phyloP scores from a whole-genome alignment of 192 early-diverging fungal species.

The Podila verticillata region DNA sequence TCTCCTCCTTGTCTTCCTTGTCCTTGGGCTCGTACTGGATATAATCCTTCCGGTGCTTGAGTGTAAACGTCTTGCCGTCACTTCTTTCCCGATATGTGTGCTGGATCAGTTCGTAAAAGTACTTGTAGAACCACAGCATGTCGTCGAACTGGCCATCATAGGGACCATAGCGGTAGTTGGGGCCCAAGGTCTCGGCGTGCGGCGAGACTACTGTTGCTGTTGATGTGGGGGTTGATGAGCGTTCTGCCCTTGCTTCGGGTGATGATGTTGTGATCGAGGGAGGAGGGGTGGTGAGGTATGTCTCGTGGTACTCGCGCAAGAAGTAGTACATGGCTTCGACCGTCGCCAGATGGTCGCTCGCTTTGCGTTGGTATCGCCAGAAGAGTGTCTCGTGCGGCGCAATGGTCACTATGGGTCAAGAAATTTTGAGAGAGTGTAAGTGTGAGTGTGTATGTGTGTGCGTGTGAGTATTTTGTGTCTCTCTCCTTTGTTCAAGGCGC shows the following conservation, averaged over 20 bases:
- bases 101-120: constrained; percentile 91
- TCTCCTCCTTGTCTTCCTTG: background rate
- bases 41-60: constrained; percentile 63
- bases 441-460: background rate
- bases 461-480: background rate
- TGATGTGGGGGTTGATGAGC: background rate
- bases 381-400: constrained; percentile 82
- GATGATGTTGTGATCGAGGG: background rate
- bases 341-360: constrained; percentile 83
- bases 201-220: constrained; percentile 18
- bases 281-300: constrained; percentile 50
- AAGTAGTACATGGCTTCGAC: constrained; percentile 98
- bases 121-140: constrained; percentile 91
- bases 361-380: constrained; percentile 89
- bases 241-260: background rate
- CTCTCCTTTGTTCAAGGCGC: background rate
- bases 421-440: background rate
- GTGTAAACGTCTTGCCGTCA: constrained; percentile 64
- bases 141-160: constrained; percentile 89
- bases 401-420: constrained; percentile 71
- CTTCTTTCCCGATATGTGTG: constrained; percentile 72
- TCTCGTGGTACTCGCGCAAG: constrained; percentile 80
- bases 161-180: constrained; percentile 16
- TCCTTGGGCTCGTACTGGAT: constrained; percentile 60
- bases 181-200: constrained; percentile 32